Evolutionary conservation across 257 asterid species (phyloP).

Genomic region (Petunia axillaris): DNA sequence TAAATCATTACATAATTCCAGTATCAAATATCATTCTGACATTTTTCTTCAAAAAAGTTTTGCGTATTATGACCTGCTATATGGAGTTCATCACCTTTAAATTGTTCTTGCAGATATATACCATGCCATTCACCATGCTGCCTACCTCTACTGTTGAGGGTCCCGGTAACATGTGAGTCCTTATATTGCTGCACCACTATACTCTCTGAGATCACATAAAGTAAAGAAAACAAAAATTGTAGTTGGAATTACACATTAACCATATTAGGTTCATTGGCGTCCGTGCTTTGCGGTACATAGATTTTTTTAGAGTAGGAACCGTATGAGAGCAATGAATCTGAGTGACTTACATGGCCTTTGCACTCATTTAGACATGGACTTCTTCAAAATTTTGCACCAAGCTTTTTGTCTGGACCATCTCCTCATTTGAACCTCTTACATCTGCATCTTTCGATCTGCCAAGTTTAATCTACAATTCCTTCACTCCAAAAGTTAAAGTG

Average conservation of each 20-base stretch:
- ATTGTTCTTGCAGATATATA: constrained; percentile 54
- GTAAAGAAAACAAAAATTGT: not conserved
- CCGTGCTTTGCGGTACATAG: not conserved
- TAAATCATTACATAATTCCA: not conserved
- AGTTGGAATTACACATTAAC: not conserved
- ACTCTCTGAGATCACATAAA: not conserved
- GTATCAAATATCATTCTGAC: not conserved
- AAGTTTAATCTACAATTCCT: constrained; percentile 6
- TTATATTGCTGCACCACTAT: not conserved
- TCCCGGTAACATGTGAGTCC: constrained; percentile 76
- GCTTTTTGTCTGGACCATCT: not conserved
- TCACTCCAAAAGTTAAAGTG: not conserved
- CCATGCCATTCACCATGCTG: constrained; percentile 69
- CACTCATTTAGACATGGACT: not conserved
- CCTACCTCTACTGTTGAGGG: constrained; percentile 77
- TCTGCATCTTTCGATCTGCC: constrained; percentile 2
- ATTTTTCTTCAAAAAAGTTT: not conserved
- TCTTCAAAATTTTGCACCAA: not conserved
- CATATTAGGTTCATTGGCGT: not conserved
- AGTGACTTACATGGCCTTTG: not conserved
- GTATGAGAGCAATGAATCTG: not conserved
- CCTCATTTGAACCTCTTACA: constrained; percentile 9
- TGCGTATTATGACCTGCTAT: not conserved
- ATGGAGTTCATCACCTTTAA: not conserved
- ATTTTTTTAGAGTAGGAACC: constrained; percentile 20